Evolutionary conservation across 345 rosid genomes (phyloP), one percentile per base, ranked within the genome.

Genomic region (Cardiospermum halicacabum): DNA sequence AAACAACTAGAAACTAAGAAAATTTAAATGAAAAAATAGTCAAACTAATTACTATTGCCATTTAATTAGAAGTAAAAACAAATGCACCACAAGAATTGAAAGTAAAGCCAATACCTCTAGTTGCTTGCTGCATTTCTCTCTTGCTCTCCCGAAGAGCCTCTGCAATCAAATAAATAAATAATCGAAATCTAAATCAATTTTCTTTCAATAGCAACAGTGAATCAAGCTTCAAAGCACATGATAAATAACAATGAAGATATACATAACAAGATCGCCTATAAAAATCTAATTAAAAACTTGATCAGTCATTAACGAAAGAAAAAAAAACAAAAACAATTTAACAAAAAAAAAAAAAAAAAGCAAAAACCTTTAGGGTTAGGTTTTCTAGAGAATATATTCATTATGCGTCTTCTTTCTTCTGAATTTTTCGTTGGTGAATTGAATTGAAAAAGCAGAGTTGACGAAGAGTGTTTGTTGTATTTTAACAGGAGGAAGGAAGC

Each of bases 101-200:
- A 19, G 58, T 45, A 26, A 11, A 31, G 42, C 19, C 3, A 64
- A 39, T 78, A 93, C 98, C 98, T 86, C 98, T 83, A 11, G 92
- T 86, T 67, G 98, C 97, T 62, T 86, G 80, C 64, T 83, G 76
- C 97, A 93, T 85, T 77, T 90, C 96, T 68, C 92, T 78, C 70
- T 88, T 93, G 68, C 97, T 93, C 84, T 86, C 89, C 19, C 97
- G 79, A 72, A 93, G 90, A 43, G 76, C 93, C 84, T 89, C 98
- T 92, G 88, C 78, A 72, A 67, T 67, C 53, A 26, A 62, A 43
- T 39, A 11, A 62, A 39, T 11, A 47, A 28, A n/a, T 4, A 62
- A 47, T 26, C 24, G 19, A 55, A 45, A 12, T 11, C 24, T 40
- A 3, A 45, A 30, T 15, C 19, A 13, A 5, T 49, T 19, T 39